phyloP scores from a whole-genome alignment of 352 stramenopile genomes.

The Pythium monospermum region DNA sequence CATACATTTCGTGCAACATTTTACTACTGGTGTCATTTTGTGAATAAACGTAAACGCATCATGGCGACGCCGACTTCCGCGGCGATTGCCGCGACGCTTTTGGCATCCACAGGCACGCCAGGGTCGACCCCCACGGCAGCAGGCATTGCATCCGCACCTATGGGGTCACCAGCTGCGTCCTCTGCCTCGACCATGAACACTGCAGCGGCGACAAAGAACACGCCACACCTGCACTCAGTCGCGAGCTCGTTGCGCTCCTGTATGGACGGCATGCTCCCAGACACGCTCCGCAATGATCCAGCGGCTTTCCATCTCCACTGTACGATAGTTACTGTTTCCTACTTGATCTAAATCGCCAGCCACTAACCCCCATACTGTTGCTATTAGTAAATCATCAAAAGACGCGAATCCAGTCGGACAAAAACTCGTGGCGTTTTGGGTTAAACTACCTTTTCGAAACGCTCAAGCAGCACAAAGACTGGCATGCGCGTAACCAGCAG shows the following conservation, averaged over 20 bases:
- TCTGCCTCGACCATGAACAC: background rate
- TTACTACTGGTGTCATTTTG: background rate
- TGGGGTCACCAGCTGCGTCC: conserved; percentile 7
- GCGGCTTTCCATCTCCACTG: conserved; percentile 66
- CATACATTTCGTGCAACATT: conserved; percentile 20
- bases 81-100: conserved; percentile 7
- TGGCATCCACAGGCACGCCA: background rate
- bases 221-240: conserved; percentile 75
- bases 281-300: conserved; percentile 78
- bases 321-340: too few species aligned
- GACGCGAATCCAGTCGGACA: conserved; percentile 66
- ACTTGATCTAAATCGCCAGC: background rate
- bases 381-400: conserved; percentile 68
- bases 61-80: conserved; percentile 23
- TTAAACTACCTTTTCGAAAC: conserved; percentile 89
- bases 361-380: conserved; percentile 1
- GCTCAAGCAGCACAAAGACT: conserved; percentile 87
- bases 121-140: background rate
- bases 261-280: conserved; percentile 81
- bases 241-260: conserved; percentile 77
- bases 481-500: conserved; percentile 86
- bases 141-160: background rate
- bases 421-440: conserved; percentile 85
- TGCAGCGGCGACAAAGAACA: conserved; percentile 46
- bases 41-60: background rate